Base-by-base conservation (phyloP, 768 basidiomycete genomes). In the Fomitopsis pulvina region DNA sequence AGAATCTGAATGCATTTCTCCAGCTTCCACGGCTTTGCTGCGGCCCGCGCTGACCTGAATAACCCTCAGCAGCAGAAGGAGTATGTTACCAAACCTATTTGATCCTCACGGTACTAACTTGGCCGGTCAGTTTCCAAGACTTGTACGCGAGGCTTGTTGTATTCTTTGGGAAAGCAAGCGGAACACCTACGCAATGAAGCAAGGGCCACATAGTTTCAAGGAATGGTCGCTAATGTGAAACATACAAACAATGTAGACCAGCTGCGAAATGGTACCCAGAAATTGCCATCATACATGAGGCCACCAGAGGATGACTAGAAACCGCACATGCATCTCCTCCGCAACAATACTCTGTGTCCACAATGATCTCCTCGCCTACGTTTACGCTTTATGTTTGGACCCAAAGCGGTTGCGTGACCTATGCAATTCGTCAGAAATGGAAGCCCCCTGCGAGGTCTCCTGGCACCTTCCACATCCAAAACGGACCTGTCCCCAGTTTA, bases 391-490 rank as follows among this genome's bases (percentile, higher is more conserved):
- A 22, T 44, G 20, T 22, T 40, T 40, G 10, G 32, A 34, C 20
- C 21, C 20, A 22, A 4, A 41, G 25, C 9, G 41, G 25, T 21
- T 11, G 25, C 20, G 20, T 5, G 14, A 37, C 4, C 34, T 37
- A 37, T 18, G 34, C 14, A 6, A 18, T 14, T 37, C 34, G 34
- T 37, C 34, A 41, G 4, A 8, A 4, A 5, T 44, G 2, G 24
- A 49, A 41, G 2, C 32, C 40, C 20, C 5, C 20, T 18, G 26
- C 29, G 2, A 50, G 32, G 20, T 14, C 29, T 24, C 29, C 41
- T 5, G 41, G 25, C 18, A 77, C 76, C 63, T 83, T 83, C 75
- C 80, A 83, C 56, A 86, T 69, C 84, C 83, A 86, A 60, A 85
- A 86, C 2, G 85, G 83, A 38, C 83, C 83, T 85, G 55, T 21